These are phyloP conservation scores for Chrysanthemum seticuspe DNA, from an alignment of 129 eudicot genomes.

Conservation along the genomic window DNA sequence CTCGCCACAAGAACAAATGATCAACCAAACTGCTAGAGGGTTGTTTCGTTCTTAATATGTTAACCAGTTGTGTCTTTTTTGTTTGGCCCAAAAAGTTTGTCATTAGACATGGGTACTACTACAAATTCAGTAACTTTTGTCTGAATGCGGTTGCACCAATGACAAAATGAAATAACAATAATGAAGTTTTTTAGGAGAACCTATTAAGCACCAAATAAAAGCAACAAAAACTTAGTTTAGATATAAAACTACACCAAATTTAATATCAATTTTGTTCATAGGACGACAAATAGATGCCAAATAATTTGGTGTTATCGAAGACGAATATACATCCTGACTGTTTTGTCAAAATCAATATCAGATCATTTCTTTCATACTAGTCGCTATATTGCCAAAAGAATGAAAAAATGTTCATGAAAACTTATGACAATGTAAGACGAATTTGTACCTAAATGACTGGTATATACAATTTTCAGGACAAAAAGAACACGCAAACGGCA, in stretches of 20 bases:
- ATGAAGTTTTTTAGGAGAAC: too few relatives aligned
- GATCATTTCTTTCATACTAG: not conserved
- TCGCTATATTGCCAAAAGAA: not conserved
- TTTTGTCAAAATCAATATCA: not conserved
- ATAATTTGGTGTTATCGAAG: not conserved
- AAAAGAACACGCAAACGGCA: not conserved
- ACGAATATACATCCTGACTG: not conserved
- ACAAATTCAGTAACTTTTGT: not conserved
- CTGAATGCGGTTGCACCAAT: not conserved
- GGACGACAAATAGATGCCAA: not conserved
- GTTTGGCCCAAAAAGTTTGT: not conserved
- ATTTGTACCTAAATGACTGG: not conserved
- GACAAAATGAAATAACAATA: too few relatives aligned
- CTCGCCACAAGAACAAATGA: slow-evolving; percentile 4
- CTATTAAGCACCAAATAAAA: too few relatives aligned
- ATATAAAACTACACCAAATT: not conserved
- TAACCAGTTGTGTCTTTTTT: not conserved
- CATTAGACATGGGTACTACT: not conserved
- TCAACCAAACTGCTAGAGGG: too few relatives aligned
- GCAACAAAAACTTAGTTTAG: not conserved
- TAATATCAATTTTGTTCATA: too few relatives aligned
- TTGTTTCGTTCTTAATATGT: too few relatives aligned
- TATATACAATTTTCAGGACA: not conserved
- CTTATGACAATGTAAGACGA: not conserved
- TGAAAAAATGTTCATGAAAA: not conserved